These are phyloP conservation scores for Eragrostis nindensis DNA, from an alignment of 176 grass and related monocot genomes.

Conservation along the genomic window DNA sequence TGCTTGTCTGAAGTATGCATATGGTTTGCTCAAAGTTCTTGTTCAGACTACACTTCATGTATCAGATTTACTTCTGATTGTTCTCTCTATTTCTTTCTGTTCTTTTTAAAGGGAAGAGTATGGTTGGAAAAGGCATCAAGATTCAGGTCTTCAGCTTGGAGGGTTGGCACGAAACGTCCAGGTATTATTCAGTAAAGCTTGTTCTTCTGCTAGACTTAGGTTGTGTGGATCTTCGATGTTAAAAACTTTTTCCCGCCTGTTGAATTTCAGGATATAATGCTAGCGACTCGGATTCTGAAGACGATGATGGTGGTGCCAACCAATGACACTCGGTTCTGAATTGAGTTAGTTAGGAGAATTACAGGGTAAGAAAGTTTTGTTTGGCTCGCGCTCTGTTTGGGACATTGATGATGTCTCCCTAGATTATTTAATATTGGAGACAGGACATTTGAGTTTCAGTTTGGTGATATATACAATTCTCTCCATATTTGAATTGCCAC, in stretches of 20 bases:
- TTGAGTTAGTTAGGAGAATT: conserved; percentile 41
- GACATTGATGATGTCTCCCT: not conserved
- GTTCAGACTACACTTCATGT: not conserved
- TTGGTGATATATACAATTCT: not conserved
- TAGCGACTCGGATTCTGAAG: conserved; percentile 64
- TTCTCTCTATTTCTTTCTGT: conserved; percentile 1
- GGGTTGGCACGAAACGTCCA: conserved; percentile 53
- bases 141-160: conserved; percentile 50
- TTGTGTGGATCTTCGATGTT: conserved; percentile 10
- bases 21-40: not conserved
- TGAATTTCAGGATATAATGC: conserved; percentile 58
- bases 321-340: conserved; percentile 32
- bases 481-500: not conserved
- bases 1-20: not conserved
- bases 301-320: conserved; percentile 30
- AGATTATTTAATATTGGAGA: not conserved
- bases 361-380: conserved; percentile 41
- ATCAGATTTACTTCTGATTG: conserved; percentile 17
- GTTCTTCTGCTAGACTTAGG: not conserved
- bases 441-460: not conserved
- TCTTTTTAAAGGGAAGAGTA: conserved; percentile 45
- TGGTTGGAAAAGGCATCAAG: conserved; percentile 60
- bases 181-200: conserved; percentile 37
- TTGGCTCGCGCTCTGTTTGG: not conserved
- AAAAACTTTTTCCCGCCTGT: not conserved